Evolutionary conservation across 208 protist species (phyloP), one percentile per base, ranked within the genome.

Genomic region (Trypanosoma melophagium): DNA sequence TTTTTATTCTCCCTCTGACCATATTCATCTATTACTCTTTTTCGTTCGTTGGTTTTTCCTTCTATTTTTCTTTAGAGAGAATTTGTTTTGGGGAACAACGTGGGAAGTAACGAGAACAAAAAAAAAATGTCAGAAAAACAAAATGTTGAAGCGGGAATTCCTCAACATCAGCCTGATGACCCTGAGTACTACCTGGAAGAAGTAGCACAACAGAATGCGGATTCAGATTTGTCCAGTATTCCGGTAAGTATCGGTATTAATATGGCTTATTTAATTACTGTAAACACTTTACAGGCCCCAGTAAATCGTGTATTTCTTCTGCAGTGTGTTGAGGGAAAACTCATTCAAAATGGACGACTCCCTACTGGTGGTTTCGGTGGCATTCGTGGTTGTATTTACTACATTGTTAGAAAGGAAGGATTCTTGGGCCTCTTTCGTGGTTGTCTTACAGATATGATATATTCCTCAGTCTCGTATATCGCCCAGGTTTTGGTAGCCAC

Each of bases 321-420:
- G 45, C 59, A 74, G 52, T 61, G 60, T 28, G 60, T 31, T 7
- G 41, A 68, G 53, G 52, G 60, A 21, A 51, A 66, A 63, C 69
- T 74, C 55, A 47, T 68, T 28, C 16, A 64, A n/a, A 49, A 60
- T 61, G 60, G 60, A 16, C 58, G 69, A 19, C 53, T 74, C 21
- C 50, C 59, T 25, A 4, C 38, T 38, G 69, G 40, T 28, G 60
- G 69, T 13, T 74, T 74, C 35, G 55, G 69, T 45, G 60, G 69
- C 22, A 63, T 68, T 24, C 69, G 54, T 35, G 55, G 55, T 4
- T 66, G 53, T 56, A 17, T 67, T 19, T 44, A 38, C 47, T 62
- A 70, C 31, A 71, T 66, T n/a, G n/a, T 68, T 14, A 55, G 16
- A 8, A 69, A 76, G 40, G 63, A 70, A 28, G 71, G 71, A 17